Base-by-base conservation (phyloP, 345 rosid species). In the Eucalyptus sp. region DNA sequence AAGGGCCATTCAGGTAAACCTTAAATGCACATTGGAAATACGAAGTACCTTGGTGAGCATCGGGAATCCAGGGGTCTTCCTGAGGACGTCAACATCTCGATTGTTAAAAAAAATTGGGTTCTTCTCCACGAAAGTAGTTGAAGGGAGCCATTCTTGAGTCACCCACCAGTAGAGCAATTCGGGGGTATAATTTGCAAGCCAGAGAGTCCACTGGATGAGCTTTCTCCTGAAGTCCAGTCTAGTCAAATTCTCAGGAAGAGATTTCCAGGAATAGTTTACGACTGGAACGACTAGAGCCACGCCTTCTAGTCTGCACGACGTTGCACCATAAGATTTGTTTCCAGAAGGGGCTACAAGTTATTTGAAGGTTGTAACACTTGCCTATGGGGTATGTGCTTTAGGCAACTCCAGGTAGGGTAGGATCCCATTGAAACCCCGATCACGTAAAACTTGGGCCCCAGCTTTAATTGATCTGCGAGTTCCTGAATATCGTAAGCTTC, bases 371-470 rank as follows among this genome's bases (percentile, higher is more conserved):
- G 64, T 50, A 10, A 10, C 44, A 33, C 87, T 52, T 41, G 93
- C 99, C 99, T 96, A 92, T 96, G 91, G 64, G 99, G 98, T 89
- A 97, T 95, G 86, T 96, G 87, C 90, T 93, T 94, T 93, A 97
- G 95, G 91, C 97, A 96, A 89, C 98, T 94, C 99, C 99, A 96
- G 37, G 93, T 88, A 31, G 98, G 94, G 90, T 96, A 96, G 81
- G 99, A 95, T 37, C 98, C 99, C 96, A 97, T 95, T 37, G 99
- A 97, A 90, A 97, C 94, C 88, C 99, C 98, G 29, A 97, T 95
- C 66, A 95, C 90, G 89, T 95, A 96, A 88, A 97, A 96, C 86
- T 90, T 96, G 31, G 96, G 90, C 88, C 97, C 96, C 52, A 96
- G 81, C 86, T 94, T 88, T 86, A 97, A 87, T 51, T 93, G 92